These are phyloP conservation scores for Plasmopara muralis DNA, from an alignment of 352 stramenopile genomes.

Conservation along the genomic window DNA sequence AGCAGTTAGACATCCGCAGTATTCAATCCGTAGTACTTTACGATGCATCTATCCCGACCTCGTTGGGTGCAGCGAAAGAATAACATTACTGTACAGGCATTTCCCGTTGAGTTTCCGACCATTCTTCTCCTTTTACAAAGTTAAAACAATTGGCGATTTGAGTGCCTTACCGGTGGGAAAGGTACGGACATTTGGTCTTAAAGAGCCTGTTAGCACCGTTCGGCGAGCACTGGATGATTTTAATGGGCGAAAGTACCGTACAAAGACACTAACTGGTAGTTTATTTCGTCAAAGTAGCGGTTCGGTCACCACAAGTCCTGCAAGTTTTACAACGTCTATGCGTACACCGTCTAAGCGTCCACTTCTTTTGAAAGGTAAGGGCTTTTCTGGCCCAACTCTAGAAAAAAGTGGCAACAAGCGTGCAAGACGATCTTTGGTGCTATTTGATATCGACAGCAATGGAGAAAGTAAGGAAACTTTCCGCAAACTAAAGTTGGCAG, in stretches of 20 bases:
- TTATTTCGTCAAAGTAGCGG: slow-evolving; percentile 27
- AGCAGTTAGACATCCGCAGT: slow-evolving; percentile 2
- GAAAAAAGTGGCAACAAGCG: slow-evolving; percentile 42
- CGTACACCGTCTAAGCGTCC: slow-evolving; percentile 31
- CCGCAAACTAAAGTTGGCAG: slow-evolving; percentile 33
- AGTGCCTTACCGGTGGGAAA: slow-evolving; percentile 39
- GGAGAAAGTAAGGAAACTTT: slow-evolving; percentile 13
- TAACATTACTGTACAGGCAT: slow-evolving; percentile 40
- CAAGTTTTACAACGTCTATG: slow-evolving; percentile 27
- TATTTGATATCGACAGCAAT: slow-evolving; percentile 13
- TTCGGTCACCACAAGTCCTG: slow-evolving; percentile 14
- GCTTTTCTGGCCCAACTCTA: slow-evolving; percentile 16
- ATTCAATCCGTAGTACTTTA: slow-evolving; percentile 4
- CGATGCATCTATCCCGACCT: slow-evolving; percentile 45
- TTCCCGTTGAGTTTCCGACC: slow-evolving; percentile 49
- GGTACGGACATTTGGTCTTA: slow-evolving; percentile 53
- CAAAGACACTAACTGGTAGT: slow-evolving; percentile 34
- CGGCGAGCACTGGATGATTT: slow-evolving; percentile 51
- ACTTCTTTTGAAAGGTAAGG: slow-evolving; percentile 9
- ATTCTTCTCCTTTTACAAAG: slow-evolving; percentile 59
- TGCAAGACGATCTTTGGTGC: slow-evolving; percentile 31
- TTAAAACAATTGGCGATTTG: slow-evolving; percentile 65
- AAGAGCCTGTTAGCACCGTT: slow-evolving; percentile 48
- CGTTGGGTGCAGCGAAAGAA: slow-evolving; percentile 35
- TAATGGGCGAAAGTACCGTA: slow-evolving; percentile 29